Percentiles rank a stretch among this genome's conserved stretches.
Conservation (phyloP, 345 rosid genomes). For the Acer yangbiense region DNA sequence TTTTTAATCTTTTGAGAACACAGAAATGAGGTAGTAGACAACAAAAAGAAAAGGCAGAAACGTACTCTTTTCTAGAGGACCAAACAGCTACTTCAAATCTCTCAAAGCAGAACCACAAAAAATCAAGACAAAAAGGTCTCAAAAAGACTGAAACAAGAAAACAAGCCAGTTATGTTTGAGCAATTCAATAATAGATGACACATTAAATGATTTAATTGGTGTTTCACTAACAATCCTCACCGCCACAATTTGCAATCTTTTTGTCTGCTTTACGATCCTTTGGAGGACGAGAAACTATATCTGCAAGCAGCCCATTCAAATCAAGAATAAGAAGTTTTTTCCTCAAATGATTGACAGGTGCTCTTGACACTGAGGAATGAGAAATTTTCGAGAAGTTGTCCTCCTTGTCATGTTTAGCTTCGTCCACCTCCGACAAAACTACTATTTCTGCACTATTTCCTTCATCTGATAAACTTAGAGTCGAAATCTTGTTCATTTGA, state of each 20-base stretch:
- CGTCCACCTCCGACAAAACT: not conserved
- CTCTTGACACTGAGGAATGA: constrained; percentile 12
- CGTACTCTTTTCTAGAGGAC: constrained; percentile 58
- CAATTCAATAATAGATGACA: constrained; percentile 3
- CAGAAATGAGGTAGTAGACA: not conserved
- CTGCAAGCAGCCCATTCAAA: constrained; percentile 85
- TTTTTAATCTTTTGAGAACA: not conserved
- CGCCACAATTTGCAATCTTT: constrained; percentile 50
- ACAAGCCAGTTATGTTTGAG: constrained; percentile 10
- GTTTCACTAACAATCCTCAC: constrained; percentile 39
- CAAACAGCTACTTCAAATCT: constrained; percentile 64
- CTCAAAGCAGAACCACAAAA: constrained; percentile 58
- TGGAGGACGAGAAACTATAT: constrained; percentile 51
- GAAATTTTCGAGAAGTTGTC: constrained; percentile 7
- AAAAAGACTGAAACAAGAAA: constrained; percentile 44
- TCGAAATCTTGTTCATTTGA: constrained; percentile 21
- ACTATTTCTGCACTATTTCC: constrained; percentile 9
- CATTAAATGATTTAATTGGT: not conserved
- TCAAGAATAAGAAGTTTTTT: constrained; percentile 82
- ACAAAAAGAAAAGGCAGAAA: not conserved
- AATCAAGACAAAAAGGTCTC: constrained; percentile 55
- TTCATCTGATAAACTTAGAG: constrained; percentile 14
- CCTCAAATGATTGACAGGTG: constrained; percentile 19
- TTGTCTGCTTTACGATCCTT: constrained; percentile 48
- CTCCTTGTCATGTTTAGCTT: constrained; percentile 12